Evolutionary conservation across 495 filamentous ascomycete genomes (phyloP), one percentile per base, ranked within the genome.

Genomic region (Daldinia concentrica): DNA sequence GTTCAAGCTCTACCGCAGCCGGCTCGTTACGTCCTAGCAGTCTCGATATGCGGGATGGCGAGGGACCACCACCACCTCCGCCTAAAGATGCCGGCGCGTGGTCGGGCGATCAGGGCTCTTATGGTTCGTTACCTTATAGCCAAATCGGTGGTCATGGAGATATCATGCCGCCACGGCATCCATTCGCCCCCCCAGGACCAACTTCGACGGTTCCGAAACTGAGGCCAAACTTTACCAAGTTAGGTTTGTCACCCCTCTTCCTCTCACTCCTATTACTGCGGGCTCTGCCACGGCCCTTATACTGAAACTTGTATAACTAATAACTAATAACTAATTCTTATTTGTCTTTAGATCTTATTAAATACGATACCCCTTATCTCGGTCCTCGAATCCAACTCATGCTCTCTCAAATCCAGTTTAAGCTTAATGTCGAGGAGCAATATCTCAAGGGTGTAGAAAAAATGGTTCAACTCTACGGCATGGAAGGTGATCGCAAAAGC

Each of bases 361-460:
- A 98, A 89, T 97, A 93, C 83, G 96, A 99, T 78, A 98, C 95
- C 22, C 90, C 90, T 22, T 93, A 97, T 78, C 90, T 99, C 59
- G 95, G 95, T 29, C 96, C 96, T 36, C 93, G 96, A 64, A 99
- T 99, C 76, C 96, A 98, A 83, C 90, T 98, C 70, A 99, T 99
- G 95, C 84, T 99, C 76, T 97, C 95, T 17, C 95, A 99, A 79
- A 88, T 99, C 66, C 94, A 98, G 81, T 99, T 99, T 82, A 99
- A 99, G 82, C 84, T 98, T 52, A 98, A 95, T 74, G 96, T 99
- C 39, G 95, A 99, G 82, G 97, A 98, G 76, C 95, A 99, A 81
- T 99, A 99, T 82, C 95, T 98, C 74, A 96, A 96, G 68, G 95
- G 95, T 66, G 95, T 99, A 71, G 96, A 99, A 80, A 99, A 99